Conservation (phyloP, 257 asterid genomes). For the Lavandula angustifolia region DNA sequence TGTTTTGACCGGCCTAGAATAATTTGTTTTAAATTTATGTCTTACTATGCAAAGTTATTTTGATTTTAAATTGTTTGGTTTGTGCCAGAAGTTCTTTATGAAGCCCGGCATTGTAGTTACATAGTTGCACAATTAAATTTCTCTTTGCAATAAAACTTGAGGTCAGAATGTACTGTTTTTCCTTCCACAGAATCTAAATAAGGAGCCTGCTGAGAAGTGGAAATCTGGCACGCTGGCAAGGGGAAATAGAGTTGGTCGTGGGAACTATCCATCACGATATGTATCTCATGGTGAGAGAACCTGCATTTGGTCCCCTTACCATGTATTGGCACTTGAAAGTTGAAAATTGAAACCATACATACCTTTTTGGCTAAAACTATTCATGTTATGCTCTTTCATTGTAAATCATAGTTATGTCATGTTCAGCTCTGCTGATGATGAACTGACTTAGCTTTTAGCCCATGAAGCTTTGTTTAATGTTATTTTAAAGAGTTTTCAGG, state of each 20-base stretch:
- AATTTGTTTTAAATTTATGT: background rate
- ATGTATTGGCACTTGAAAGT: background rate
- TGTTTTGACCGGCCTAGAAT: background rate
- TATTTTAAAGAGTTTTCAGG: background rate
- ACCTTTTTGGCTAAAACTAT: constrained; percentile 5
- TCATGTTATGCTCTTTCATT: constrained; percentile 5
- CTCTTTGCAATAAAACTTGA: background rate
- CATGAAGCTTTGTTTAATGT: constrained; percentile 1
- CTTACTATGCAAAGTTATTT: background rate
- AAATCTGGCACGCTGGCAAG: constrained; percentile 65
- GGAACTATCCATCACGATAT: constrained; percentile 56
- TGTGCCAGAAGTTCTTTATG: background rate
- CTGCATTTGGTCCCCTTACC: constrained; percentile 18
- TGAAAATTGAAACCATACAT: background rate
- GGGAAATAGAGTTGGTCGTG: constrained; percentile 65
- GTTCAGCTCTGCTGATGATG: constrained; percentile 15
- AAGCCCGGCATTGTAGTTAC: constrained; percentile 7
- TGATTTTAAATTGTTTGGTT: constrained; percentile 2
- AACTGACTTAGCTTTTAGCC: constrained; percentile 1
- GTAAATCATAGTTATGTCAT: background rate
- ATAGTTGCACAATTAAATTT: background rate
- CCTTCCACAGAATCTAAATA: constrained; percentile 55
- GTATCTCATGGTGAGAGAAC: constrained; percentile 61
- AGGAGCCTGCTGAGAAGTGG: constrained; percentile 74
- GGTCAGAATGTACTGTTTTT: constrained; percentile 12